These are phyloP conservation scores for Cyclocybe aegerita DNA, from an alignment of 768 basidiomycete genomes.

Conservation along the genomic window DNA sequence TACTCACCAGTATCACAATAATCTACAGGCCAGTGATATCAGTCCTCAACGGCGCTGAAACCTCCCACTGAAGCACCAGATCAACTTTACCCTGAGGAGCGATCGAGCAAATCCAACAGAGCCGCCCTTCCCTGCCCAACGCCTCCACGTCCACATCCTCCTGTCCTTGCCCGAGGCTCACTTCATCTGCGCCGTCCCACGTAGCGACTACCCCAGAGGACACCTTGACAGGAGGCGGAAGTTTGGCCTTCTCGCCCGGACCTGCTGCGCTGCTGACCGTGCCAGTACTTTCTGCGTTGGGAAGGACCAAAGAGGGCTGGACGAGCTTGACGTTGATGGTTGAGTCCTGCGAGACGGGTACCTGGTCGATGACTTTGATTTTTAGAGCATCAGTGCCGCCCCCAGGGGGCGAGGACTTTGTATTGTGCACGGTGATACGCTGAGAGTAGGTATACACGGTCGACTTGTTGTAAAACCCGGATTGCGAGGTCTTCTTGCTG, in stretches of 20 bases:
- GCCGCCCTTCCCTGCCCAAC: conserved; percentile 30
- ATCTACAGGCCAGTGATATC: conserved; percentile 22
- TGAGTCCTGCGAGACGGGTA: conserved; percentile 36
- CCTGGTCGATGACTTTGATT: conserved; percentile 38
- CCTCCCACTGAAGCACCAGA: conserved; percentile 33
- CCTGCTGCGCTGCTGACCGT: background rate
- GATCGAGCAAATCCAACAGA: conserved; percentile 32
- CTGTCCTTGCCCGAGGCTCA: conserved; percentile 4
- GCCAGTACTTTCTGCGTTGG: conserved; percentile 11
- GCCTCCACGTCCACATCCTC: conserved; percentile 20
- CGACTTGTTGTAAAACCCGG: conserved; percentile 34
- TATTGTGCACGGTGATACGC: conserved; percentile 38
- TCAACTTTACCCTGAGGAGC: conserved; percentile 31
- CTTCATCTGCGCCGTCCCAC: conserved; percentile 36
- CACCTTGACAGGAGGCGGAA: conserved; percentile 23
- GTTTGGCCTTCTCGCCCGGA: conserved; percentile 2
- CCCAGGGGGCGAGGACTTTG: conserved; percentile 26
- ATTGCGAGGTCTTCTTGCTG: conserved; percentile 30
- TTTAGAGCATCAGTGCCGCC: conserved; percentile 3
- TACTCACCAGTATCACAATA: no score
- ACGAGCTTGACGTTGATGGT: conserved; percentile 42
- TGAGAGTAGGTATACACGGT: conserved; percentile 30
- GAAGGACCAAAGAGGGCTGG: conserved; percentile 26
- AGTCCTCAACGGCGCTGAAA: conserved; percentile 24
- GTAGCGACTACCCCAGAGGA: conserved; percentile 28